phyloP scores from a whole-genome alignment of 2,329 filamentous ascomycete species.

The Aspergillus fumigatus region DNA sequence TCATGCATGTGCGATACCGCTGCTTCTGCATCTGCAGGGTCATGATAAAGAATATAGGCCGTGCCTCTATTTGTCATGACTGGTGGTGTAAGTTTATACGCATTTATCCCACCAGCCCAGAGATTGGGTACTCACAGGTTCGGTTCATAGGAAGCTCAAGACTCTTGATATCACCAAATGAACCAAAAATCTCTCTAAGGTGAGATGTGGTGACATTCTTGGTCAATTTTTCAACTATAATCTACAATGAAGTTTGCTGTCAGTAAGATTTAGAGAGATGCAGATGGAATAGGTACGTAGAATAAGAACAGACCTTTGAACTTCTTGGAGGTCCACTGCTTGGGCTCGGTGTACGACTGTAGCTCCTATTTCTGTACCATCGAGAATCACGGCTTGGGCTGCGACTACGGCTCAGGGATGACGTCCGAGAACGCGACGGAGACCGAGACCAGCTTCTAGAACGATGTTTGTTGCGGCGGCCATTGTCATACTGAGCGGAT shows the following conservation, averaged over 20 bases:
- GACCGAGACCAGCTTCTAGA: conserved; percentile 27
- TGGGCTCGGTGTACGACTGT: conserved; percentile 27
- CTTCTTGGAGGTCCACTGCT: conserved; percentile 24
- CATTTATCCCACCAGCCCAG: conserved; percentile 1
- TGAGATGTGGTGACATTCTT: conserved; percentile 91
- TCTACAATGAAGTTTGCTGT: conserved; percentile 48
- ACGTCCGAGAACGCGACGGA: conserved; percentile 23
- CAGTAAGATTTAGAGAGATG: neutral
- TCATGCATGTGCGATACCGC: conserved; percentile 98
- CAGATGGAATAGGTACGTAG: neutral
- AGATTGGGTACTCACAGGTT: conserved; percentile 57
- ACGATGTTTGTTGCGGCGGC: conserved; percentile 22
- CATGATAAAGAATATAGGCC: conserved; percentile 81
- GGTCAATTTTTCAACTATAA: conserved; percentile 92
- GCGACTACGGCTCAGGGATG: conserved; percentile 36
- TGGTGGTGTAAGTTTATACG: conserved; percentile 32
- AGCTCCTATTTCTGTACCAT: conserved; percentile 32
- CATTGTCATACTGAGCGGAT: conserved; percentile 17
- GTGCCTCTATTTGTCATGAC: conserved; percentile 88
- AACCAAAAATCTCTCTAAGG: conserved; percentile 84
- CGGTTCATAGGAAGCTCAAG: conserved; percentile 87
- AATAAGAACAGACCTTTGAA: conserved; percentile 29
- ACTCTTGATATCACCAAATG: conserved; percentile 79
- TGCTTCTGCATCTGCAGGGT: conserved; percentile 73
- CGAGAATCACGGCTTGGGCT: conserved; percentile 34